Evolutionary conservation across 306 rosid species (phyloP), one percentile per base, ranked within the genome.

Genomic region (Vigna angularis): DNA sequence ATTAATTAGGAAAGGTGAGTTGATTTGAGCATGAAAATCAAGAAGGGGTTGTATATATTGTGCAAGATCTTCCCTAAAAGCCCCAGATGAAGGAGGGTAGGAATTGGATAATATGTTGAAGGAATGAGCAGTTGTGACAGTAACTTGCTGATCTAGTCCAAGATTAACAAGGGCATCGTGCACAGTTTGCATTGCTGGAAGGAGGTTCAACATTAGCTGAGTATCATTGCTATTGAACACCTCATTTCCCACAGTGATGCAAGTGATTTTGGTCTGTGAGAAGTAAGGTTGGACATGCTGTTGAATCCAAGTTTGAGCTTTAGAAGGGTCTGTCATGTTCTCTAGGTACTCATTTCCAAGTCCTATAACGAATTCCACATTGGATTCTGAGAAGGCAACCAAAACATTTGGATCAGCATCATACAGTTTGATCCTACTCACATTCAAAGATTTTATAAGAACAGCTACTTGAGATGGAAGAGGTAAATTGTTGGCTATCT

Each of bases 331-430:
- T 4, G 74, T 67, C 96, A 92, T 88, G 77, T 72, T 84, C 10
- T 73, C 80, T 0, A 94, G 78, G 74, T 73, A 12, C 78, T 85
- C 98, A 63, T 92, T 94, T 30, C 94, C 94, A 66, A 94, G 84
- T 18, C 94, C 97, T 64, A 94, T 69, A 22, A 89, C 83, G 77
- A 94, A 92, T 3, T 92, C 90, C 0, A 92, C 93, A 32, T 85
- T 58, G 14, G 96, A 79, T 30, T 85, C 48, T 7, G 98, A 71
- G 83, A 94, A 94, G 70, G 97, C 92, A 1, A 4, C 44, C 3
- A 94, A 92, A 34, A 94, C 98, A 58, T 89, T 88, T 7, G 98
- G 96, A 69, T 94, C 98, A 20, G 97, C 93, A 53, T 94, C 98
- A 78, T 94, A 94, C 74, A 94, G 91, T 78, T 94, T 94, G 42